Percentiles rank a stretch among this genome's conserved stretches.
phyloP scores from a whole-genome alignment of 73 alveolate species.

The Tetrahymena malaccensis region DNA sequence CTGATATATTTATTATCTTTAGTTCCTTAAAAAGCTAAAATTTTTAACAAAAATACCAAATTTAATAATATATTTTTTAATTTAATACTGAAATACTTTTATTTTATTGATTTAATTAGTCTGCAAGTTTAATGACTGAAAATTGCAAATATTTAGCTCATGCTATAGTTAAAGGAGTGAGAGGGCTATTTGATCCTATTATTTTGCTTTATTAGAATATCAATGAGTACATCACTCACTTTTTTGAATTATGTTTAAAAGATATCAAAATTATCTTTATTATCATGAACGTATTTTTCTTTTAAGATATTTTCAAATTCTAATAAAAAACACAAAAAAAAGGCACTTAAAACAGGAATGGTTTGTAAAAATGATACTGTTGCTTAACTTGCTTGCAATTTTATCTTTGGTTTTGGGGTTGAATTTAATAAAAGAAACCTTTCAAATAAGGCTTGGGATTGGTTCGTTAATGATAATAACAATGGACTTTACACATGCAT shows the following conservation, averaged over 20 bases:
- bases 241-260: constrained; percentile 1
- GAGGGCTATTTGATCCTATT: constrained; percentile 83
- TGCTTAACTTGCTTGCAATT: constrained; percentile 56
- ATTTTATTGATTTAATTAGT: constrained; percentile 41
- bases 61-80: too few relatives aligned
- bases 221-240: neutral
- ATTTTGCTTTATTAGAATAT: constrained; percentile 27
- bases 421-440: constrained; percentile 37
- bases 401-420: constrained; percentile 10
- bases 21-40: too few relatives aligned
- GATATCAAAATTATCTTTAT: constrained; percentile 2
- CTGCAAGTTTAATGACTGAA: constrained; percentile 91
- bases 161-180: constrained; percentile 89
- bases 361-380: constrained; percentile 59
- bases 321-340: neutral
- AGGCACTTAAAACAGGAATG: constrained; percentile 69
- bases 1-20: neutral
- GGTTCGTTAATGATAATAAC: constrained; percentile 67
- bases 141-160: constrained; percentile 91
- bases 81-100: neutral
- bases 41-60: too few relatives aligned
- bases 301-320: neutral
- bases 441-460: constrained; percentile 72
- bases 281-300: neutral
- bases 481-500: constrained; percentile 80